Conservation (phyloP, 1,139 yeast genomes). For the Blastobotrys buckinghamii region DNA sequence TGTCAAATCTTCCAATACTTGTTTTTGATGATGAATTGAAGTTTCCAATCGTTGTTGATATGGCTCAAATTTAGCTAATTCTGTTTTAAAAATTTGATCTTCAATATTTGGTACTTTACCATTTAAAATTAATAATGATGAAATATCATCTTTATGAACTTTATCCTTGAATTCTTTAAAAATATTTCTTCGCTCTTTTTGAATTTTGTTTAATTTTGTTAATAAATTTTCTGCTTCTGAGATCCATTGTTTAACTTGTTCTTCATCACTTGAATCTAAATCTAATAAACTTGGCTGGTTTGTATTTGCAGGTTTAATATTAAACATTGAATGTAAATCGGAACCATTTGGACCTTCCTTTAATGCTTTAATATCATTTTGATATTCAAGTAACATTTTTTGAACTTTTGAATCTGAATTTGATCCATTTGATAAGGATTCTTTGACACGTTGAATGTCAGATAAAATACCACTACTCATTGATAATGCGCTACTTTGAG, state of each 20-base stretch:
- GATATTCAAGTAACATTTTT: constrained; percentile 36
- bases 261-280: constrained; percentile 45
- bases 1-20: constrained; percentile 52
- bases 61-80: constrained; percentile 70
- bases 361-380: constrained; percentile 35
- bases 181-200: constrained; percentile 55
- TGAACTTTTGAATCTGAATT: constrained; percentile 57
- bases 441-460: constrained; percentile 53
- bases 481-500: constrained; percentile 36
- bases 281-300: constrained; percentile 50
- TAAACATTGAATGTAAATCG: constrained; percentile 29
- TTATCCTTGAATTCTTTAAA: constrained; percentile 61
- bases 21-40: constrained; percentile 58
- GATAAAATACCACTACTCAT: constrained; percentile 38
- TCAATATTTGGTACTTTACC: constrained; percentile 54
- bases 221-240: constrained; percentile 41
- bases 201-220: constrained; percentile 42
- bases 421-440: constrained; percentile 63
- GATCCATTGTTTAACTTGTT: constrained; percentile 36
- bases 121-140: constrained; percentile 66
- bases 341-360: constrained; percentile 30
- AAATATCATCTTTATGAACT: constrained; percentile 80
- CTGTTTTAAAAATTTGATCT: constrained; percentile 58
- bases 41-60: constrained; percentile 62
- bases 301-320: constrained; percentile 16